phyloP scores from a whole-genome alignment of 345 rosid species.

The Salix exigua region DNA sequence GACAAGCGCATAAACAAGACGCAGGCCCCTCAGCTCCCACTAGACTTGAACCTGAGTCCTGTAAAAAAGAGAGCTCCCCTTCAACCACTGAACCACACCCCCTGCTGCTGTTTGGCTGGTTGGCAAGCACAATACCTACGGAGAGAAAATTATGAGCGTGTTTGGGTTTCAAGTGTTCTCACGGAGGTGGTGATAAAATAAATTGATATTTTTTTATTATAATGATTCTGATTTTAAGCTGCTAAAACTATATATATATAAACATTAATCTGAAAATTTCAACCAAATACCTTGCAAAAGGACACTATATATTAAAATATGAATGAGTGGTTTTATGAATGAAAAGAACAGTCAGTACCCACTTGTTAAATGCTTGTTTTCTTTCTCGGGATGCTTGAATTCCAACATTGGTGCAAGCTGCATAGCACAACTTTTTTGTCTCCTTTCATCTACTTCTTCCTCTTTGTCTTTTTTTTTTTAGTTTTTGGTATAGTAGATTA shows the following conservation, averaged over 20 bases:
- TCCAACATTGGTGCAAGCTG: background rate
- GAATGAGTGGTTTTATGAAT: background rate
- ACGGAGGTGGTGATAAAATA: background rate
- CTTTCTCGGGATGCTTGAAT: background rate
- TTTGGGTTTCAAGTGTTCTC: background rate
- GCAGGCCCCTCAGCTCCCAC: too few species aligned
- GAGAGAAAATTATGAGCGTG: background rate
- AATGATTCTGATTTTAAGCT: background rate
- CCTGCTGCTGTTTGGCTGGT: background rate
- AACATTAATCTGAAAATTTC: background rate
- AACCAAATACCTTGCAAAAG: background rate
- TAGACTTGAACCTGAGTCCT: too few species aligned
- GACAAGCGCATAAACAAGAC: too few species aligned
- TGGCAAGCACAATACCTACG: conserved; percentile 6
- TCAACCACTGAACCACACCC: too few species aligned
- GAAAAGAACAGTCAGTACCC: background rate
- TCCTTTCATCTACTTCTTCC: background rate
- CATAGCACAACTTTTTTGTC: background rate
- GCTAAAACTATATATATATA: background rate
- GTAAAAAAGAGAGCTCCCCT: too few species aligned
- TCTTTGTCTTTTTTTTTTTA: background rate
- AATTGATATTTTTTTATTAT: background rate
- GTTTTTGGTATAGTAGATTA: background rate
- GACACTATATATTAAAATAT: too few species aligned
- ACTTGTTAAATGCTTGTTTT: background rate